Percentiles rank a stretch among this genome's conserved stretches.
These are phyloP conservation scores for Exophiala spinifera DNA, from an alignment of 2,329 filamentous ascomycete genomes.

Conservation along the genomic window DNA sequence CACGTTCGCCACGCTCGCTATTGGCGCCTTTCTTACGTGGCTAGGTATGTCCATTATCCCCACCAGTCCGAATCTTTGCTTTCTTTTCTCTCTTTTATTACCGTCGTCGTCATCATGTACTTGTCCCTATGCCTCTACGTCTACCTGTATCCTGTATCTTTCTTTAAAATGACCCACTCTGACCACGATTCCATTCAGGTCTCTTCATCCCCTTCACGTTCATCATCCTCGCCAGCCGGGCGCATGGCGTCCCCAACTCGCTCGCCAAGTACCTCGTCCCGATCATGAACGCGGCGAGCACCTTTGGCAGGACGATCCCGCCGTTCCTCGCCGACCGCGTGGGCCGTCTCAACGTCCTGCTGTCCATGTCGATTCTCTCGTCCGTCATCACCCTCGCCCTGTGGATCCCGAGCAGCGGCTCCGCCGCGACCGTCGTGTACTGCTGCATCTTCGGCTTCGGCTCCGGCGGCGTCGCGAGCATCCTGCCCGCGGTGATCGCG, in stretches of 20 bases:
- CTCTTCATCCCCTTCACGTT: conserved; percentile 33
- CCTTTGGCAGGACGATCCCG: conserved; percentile 36
- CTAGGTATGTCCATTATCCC: conserved; percentile 34
- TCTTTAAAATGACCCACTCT: too few species aligned
- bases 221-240: conserved; percentile 30
- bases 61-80: conserved; percentile 9
- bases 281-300: conserved; percentile 50
- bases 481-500: conserved; percentile 62
- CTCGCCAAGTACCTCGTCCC: conserved; percentile 54
- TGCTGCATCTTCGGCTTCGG: conserved; percentile 65
- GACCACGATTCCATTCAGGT: conserved; percentile 41
- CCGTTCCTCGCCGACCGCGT: conserved; percentile 34
- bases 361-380: conserved; percentile 38
- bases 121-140: too few species aligned
- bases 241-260: conserved; percentile 47
- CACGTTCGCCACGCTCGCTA: conserved; percentile 27
- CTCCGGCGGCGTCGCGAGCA: conserved; percentile 63
- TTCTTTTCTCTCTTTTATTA: not conserved
- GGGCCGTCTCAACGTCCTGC: conserved; percentile 30
- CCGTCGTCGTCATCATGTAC: too few species aligned
- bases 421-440: conserved; percentile 61
- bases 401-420: conserved; percentile 53
- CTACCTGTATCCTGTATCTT: too few species aligned
- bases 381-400: conserved; percentile 52
- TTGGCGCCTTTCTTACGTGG: conserved; percentile 44